Conservation (phyloP, 1,284 basidiomycete genomes). For the Malassezia sympodialis region DNA sequence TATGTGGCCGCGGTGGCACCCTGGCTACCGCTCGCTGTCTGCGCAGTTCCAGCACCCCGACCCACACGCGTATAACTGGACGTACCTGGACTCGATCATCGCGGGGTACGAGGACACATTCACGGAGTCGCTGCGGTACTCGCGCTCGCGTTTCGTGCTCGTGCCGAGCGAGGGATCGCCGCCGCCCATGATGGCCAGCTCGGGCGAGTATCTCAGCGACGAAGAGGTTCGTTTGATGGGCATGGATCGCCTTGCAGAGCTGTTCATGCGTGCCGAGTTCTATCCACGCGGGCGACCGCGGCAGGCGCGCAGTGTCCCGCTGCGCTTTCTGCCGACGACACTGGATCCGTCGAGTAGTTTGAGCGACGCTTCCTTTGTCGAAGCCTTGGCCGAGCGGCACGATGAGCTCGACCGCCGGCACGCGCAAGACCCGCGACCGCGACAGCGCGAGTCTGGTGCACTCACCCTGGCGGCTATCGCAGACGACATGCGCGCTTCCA, state of each 20-base stretch:
- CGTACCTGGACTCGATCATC: slow-evolving; percentile 49
- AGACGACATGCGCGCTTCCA: slow-evolving; percentile 31
- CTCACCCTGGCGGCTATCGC: slow-evolving; percentile 23
- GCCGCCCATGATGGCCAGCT: slow-evolving; percentile 50
- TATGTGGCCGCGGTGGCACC: slow-evolving; percentile 82
- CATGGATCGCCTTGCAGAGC: slow-evolving; percentile 79
- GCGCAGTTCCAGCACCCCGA: slow-evolving; percentile 70
- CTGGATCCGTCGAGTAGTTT: slow-evolving; percentile 42
- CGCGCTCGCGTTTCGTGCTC: slow-evolving; percentile 88
- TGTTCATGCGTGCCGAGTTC: slow-evolving; percentile 53
- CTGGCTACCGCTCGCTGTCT: slow-evolving; percentile 69
- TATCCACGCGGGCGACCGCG: slow-evolving; percentile 20
- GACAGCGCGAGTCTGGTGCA: slow-evolving; percentile 17
- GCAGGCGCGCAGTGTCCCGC: slow-evolving; percentile 5
- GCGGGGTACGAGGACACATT: slow-evolving; percentile 46
- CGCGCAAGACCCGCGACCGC: slow-evolving; percentile 3
- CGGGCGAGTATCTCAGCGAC: slow-evolving; percentile 54
- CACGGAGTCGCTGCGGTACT: slow-evolving; percentile 55
- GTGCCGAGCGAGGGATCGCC: slow-evolving; percentile 70
- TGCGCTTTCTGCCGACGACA: slow-evolving; percentile 43
- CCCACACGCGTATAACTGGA: slow-evolving; percentile 54
- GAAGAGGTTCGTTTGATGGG: slow-evolving; percentile 80
- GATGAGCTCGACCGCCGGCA: slow-evolving; percentile 24
- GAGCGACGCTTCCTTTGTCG: slow-evolving; percentile 40
- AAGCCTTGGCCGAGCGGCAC: slow-evolving; percentile 23